phyloP scores from a whole-genome alignment of 768 basidiomycete genomes.

The Boletus fagicola region DNA sequence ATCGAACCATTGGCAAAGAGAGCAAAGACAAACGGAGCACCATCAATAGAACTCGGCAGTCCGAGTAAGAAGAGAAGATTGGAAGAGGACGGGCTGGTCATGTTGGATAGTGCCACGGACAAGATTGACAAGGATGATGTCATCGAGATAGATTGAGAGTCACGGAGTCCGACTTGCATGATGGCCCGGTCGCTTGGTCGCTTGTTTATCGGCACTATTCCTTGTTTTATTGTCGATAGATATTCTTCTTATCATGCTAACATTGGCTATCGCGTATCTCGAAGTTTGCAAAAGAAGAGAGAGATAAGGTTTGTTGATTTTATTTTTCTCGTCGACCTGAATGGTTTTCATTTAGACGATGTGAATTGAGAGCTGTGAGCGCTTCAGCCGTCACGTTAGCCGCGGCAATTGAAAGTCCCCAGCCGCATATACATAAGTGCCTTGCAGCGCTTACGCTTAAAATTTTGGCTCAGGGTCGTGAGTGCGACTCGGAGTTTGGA shows the following conservation, averaged over 20 bases:
- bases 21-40: conserved; percentile 35
- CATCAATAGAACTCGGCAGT: conserved; percentile 34
- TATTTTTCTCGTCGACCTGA: background rate
- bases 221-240: background rate
- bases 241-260: conserved; percentile 1
- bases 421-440: too few species aligned
- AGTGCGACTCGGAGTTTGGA: too few species aligned
- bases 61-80: conserved; percentile 64
- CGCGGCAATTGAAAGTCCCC: background rate
- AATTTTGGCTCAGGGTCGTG: too few species aligned
- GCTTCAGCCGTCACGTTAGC: too few species aligned
- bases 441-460: too few species aligned
- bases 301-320: background rate
- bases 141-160: conserved; percentile 52
- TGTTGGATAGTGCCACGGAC: conserved; percentile 60
- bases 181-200: background rate
- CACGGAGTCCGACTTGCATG: too few species aligned
- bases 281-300: background rate
- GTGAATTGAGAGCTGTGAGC: too few species aligned
- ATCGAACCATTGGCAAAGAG: conserved; percentile 61
- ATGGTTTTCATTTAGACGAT: background rate
- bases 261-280: background rate
- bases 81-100: conserved; percentile 72
- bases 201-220: background rate
- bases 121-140: conserved; percentile 54